These are phyloP conservation scores for Pythium volutum DNA, from an alignment of 352 stramenopile species.

Conservation along the genomic window DNA sequence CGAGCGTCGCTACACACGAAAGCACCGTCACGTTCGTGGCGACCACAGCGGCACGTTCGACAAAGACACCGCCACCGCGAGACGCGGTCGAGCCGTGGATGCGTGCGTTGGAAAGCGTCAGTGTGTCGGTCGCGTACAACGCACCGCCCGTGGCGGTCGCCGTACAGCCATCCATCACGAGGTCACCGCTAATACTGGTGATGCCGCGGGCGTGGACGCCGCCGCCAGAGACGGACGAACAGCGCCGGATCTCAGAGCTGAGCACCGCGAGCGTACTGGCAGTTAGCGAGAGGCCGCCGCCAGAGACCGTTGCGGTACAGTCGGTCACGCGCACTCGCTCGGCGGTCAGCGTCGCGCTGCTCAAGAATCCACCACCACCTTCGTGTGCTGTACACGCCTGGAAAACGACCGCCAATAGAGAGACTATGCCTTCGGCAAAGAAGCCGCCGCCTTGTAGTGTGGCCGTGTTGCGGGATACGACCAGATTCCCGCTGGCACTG, in stretches of 20 bases:
- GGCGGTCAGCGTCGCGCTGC: neutral
- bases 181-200: slow-evolving; percentile 1
- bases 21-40: slow-evolving; percentile 9
- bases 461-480: neutral
- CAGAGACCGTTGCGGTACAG: slow-evolving; percentile 1
- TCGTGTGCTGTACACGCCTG: slow-evolving; percentile 12
- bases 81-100: slow-evolving; percentile 6
- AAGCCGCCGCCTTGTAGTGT: slow-evolving; percentile 12
- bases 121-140: slow-evolving; percentile 7
- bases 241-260: slow-evolving; percentile 1
- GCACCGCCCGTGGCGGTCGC: slow-evolving; percentile 22
- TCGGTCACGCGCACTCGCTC: neutral
- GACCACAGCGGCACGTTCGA: neutral
- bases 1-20: slow-evolving; percentile 6
- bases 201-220: slow-evolving; percentile 2
- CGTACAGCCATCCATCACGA: neutral
- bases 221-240: slow-evolving; percentile 15
- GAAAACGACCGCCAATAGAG: neutral
- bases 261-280: neutral
- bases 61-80: slow-evolving; percentile 36
- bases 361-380: slow-evolving; percentile 12
- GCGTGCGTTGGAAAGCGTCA: neutral
- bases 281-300: slow-evolving; percentile 25
- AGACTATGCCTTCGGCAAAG: neutral
- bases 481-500: neutral